phyloP scores from a whole-genome alignment of 441 rosid species.

The Breynia disticha region DNA sequence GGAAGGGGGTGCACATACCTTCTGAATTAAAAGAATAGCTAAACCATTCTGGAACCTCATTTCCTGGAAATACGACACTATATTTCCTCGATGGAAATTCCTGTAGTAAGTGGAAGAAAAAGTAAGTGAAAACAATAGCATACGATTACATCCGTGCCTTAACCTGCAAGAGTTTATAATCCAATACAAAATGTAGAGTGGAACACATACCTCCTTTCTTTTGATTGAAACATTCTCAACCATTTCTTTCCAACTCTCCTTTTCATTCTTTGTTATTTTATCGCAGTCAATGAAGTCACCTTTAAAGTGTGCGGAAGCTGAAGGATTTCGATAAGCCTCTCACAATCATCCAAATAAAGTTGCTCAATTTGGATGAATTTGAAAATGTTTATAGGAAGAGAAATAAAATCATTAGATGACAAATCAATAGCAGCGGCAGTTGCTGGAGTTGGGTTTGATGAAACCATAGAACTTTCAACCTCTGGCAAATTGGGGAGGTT shows the following conservation, averaged over 20 bases:
- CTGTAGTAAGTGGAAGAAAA: no score
- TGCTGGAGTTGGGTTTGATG: neutral
- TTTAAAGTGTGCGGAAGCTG: constrained; percentile 9
- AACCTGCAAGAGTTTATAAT: no score
- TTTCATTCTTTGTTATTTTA: constrained; percentile 7
- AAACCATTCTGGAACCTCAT: no score
- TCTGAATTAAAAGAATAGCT: no score
- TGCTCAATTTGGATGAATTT: constrained; percentile 5
- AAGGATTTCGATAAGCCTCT: constrained; percentile 7
- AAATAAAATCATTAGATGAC: constrained; percentile 11
- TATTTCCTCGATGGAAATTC: no score
- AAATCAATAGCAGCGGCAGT: constrained; percentile 10
- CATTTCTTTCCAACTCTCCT: neutral
- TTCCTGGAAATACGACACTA: no score
- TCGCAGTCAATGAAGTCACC: constrained; percentile 16
- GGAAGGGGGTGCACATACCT: no score
- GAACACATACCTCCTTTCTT: no score
- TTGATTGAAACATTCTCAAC: neutral
- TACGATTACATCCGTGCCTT: no score
- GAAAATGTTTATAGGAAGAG: constrained; percentile 5
- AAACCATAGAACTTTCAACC: neutral
- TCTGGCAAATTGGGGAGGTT: constrained; percentile 6
- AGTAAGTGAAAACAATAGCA: no score
- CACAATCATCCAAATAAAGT: constrained; percentile 10
- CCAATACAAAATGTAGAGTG: no score